Evolutionary conservation across 192 early-diverging fungal species (phyloP), one percentile per base, ranked within the genome.

Genomic region (Backusella westeae): DNA sequence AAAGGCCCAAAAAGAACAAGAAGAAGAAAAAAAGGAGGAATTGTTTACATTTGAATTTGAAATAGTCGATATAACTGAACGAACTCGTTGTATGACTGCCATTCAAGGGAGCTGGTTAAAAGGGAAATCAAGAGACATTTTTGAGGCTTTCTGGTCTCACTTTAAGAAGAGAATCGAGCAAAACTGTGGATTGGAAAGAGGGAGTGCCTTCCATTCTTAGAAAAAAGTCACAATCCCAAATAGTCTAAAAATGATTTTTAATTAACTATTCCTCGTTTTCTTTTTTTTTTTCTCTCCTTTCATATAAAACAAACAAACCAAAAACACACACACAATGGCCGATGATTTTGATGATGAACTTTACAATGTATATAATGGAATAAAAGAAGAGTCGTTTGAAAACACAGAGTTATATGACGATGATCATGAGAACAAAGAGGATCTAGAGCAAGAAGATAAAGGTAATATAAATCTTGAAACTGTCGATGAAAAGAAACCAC

Each of bases 81-180:
- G 10, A 17, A 34, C n/a, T 15, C 70, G 26, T 34, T 32, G 12
- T 19, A n/a, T 26, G 15, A 59, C 72, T 36, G 12, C 49, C 10
- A 21, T 86, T 21, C 73, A 78, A 9, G 38, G 76, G 5, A 78
- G 73, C 6, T 89, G 87, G 87, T 84, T 77, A 15, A 53, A 80
- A 41, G 87, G 87, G 5, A 69, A 83, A 8, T 83, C 87, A 34
- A 77, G 87, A 38, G 82, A 75, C 34, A 32, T 87, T 12, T 89
- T 89, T 75, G 84, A 85, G 63, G 73, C 79, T 6, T 89, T 85
- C 66, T 89, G 84, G 79, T 76, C 65, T 76, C 79, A 80, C 21
- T 44, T 80, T 9, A 80, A 76, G 42, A 80, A 80, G 49, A 73
- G 75, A 53, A 32, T 80, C 0, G 75, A 76, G 23, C 56, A 80